Evolutionary conservation across 495 filamentous ascomycete species (phyloP), one percentile per base, ranked within the genome.

Genomic region (Penicillium robsamsonii): DNA sequence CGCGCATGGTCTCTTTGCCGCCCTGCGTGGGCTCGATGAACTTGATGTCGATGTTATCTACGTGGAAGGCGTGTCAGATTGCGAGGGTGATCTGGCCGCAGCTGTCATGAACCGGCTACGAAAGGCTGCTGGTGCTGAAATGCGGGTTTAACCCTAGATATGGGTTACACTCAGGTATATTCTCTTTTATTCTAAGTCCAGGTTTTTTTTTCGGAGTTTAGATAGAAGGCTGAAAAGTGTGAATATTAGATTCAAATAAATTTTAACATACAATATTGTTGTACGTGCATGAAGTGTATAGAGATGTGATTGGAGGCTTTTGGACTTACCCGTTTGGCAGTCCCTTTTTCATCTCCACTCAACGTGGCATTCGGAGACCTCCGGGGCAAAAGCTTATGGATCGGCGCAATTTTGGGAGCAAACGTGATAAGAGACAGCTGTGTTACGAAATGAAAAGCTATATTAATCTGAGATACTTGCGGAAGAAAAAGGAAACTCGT

Each of bases 71-170:
- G 88, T 96, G 41, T 75, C 82, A 35, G 92, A 94, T 61, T 46
- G 58, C 5, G 83, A 88, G 40, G 87, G 86, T 37, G 87, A 90
- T 64, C 84, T 92, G 53, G 90, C 91, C n/a, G 88, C 91, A 17
- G 95, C 94, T 9, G 85, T 98, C 43, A 97, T 98, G 95, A 98
- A 98, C 66, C 79, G 93, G 60, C 73, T 97, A 8, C 77, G 94
- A 46, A 97, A 97, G 75, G 93, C 93, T 33, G 92, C 94, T 42
- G 79, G 79, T 30, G 59, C 67, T 29, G 75, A 76, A 57, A 60
- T 80, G 38, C 63, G 66, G 49, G 67, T 69, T 22, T 80, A 66
- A 15, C n/a, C 35, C 35, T 38, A 6, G 8, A 17, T 57, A 56
- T 57, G 22, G 47, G 44, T 55, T 56, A 46, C 22, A 33, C 25